Conservation (phyloP, 2,329 filamentous ascomycete species). For the Phyllosticta ampelicida region DNA sequence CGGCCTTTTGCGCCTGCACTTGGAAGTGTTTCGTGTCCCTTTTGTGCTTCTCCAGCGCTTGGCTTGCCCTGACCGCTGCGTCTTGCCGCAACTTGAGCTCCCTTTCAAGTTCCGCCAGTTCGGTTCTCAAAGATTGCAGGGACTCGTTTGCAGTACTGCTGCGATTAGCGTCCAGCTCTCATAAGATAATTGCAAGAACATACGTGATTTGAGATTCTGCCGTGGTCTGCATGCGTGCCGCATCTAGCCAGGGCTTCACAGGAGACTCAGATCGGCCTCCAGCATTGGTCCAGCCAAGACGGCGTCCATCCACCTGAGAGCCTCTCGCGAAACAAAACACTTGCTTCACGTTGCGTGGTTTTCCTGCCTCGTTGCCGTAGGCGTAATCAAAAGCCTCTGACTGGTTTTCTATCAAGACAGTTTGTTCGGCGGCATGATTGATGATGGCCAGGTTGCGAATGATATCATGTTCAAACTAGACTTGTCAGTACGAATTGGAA, state of each 20-base stretch:
- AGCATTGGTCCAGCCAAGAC: constrained; percentile 36
- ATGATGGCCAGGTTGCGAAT: constrained; percentile 79
- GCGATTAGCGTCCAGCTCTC: not conserved
- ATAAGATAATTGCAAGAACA: not conserved
- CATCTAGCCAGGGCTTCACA: constrained; percentile 42
- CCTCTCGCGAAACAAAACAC: constrained; percentile 43
- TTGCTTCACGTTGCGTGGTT: constrained; percentile 59
- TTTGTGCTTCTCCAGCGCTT: constrained; percentile 41
- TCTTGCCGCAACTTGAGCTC: constrained; percentile 25
- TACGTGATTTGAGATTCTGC: constrained; percentile 54
- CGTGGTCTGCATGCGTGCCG: constrained; percentile 71
- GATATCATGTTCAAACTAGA: constrained; percentile 58
- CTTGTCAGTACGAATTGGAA: constrained; percentile 13
- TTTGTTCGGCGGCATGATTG: constrained; percentile 70
- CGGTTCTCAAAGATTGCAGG: constrained; percentile 41
- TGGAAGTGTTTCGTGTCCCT: constrained; percentile 40
- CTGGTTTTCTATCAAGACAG: constrained; percentile 61
- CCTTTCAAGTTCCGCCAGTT: constrained; percentile 19
- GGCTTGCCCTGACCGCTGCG: constrained; percentile 39
- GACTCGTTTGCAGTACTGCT: constrained; percentile 33
- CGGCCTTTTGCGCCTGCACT: constrained; percentile 46
- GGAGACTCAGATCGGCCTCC: constrained; percentile 42
- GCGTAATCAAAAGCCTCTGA: constrained; percentile 59
- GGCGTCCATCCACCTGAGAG: constrained; percentile 38
- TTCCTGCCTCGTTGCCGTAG: constrained; percentile 37